A percentile compares a stretch with the other conserved stretches of the same genome.
Conservation (phyloP, 495 filamentous ascomycete species). For the Penicillium verhagenii region DNA sequence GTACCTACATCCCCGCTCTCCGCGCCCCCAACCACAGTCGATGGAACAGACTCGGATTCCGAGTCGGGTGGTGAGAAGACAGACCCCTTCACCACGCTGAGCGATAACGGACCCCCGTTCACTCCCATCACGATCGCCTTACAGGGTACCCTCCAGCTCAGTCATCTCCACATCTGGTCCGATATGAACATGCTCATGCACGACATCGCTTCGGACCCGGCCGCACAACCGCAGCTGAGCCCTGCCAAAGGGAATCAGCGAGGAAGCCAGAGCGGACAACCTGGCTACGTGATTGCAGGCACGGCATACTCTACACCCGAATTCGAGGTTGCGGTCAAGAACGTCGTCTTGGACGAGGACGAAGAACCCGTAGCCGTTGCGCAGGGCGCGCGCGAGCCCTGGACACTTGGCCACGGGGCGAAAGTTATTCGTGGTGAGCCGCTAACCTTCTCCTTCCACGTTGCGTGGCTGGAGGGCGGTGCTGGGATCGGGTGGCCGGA, state of each 20-base stretch:
- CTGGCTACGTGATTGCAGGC: slow-evolving; percentile 73
- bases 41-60: slow-evolving; percentile 11
- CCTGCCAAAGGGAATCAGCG: slow-evolving; percentile 14
- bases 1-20: slow-evolving; percentile 70
- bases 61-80: slow-evolving; percentile 16
- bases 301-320: slow-evolving; percentile 83
- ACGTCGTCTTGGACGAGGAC: slow-evolving; percentile 34
- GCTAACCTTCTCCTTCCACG: slow-evolving; percentile 73
- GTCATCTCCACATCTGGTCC: slow-evolving; percentile 88
- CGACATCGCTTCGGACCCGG: slow-evolving; percentile 50
- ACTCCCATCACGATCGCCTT: slow-evolving; percentile 78
- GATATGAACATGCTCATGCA: slow-evolving; percentile 85
- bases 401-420: slow-evolving; percentile 47
- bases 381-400: slow-evolving; percentile 43
- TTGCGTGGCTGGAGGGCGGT: slow-evolving; percentile 83
- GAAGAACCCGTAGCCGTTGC: slow-evolving; percentile 35
- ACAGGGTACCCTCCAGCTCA: slow-evolving; percentile 81
- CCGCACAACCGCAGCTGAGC: slow-evolving; percentile 20
- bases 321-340: slow-evolving; percentile 44
- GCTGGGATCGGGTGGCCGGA: slow-evolving; percentile 44
- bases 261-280: slow-evolving; percentile 37
- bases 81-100: slow-evolving; percentile 30
- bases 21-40: slow-evolving; percentile 7
- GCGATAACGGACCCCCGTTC: slow-evolving; percentile 46
- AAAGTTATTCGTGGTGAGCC: slow-evolving; percentile 85